Conservation (phyloP, 306 rosid genomes). For the Dalbergia cultrata region DNA sequence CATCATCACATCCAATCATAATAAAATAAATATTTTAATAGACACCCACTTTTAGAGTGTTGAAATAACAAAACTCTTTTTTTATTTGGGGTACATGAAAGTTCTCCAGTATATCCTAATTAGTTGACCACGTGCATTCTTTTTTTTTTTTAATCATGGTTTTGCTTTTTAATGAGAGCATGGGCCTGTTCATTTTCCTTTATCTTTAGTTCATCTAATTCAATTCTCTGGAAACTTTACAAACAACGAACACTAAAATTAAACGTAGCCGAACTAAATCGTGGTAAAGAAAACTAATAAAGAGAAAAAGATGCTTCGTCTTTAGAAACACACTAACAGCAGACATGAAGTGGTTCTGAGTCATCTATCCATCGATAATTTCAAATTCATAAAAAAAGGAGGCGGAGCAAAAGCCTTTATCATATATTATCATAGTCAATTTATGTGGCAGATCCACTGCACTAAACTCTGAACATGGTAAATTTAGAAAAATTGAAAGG, state of each 20-base stretch:
- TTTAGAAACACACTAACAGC: constrained; percentile 41
- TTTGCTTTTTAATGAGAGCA: constrained; percentile 35
- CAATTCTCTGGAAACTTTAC: constrained; percentile 32
- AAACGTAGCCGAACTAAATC: constrained; percentile 8
- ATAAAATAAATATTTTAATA: no score
- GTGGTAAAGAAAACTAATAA: constrained; percentile 2
- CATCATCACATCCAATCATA: no score
- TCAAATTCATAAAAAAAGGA: constrained; percentile 28
- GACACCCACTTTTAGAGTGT: no score
- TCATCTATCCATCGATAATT: constrained; percentile 62
- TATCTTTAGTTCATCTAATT: constrained; percentile 19
- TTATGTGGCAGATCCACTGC: constrained; percentile 34
- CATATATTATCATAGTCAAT: not conserved
- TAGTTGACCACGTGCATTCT: constrained; percentile 49
- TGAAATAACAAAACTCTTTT: not conserved
- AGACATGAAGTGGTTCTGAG: constrained; percentile 54
- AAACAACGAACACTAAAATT: constrained; percentile 14
- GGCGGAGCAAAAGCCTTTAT: not conserved
- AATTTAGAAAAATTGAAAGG: no score
- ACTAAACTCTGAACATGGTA: constrained; percentile 18
- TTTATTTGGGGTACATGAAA: constrained; percentile 48
- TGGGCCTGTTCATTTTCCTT: constrained; percentile 10
- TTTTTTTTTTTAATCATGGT: constrained; percentile 31
- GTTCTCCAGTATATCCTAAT: constrained; percentile 42
- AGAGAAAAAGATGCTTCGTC: constrained; percentile 38